Evolutionary conservation across 768 basidiomycete genomes (phyloP).

Genomic region (Cubamyces sp.): DNA sequence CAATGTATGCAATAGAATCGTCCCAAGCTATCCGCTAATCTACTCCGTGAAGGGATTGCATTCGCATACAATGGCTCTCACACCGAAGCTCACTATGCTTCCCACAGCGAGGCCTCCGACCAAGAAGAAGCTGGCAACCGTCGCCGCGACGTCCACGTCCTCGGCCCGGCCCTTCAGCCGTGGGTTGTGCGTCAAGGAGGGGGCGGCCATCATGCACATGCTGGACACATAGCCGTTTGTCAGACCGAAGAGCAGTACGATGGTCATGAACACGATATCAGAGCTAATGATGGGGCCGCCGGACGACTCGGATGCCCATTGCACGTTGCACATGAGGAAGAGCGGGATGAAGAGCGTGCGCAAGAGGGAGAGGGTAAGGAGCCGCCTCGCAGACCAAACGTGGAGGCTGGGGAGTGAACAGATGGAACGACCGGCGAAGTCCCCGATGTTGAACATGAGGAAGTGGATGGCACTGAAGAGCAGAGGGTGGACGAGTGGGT

Average conservation of each 20-base stretch:
- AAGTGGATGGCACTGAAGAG: constrained; percentile 83
- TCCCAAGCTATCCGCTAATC: not conserved
- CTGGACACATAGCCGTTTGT: constrained; percentile 84
- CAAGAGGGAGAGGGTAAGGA: constrained; percentile 64
- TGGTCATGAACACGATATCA: constrained; percentile 73
- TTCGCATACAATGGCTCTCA: constrained; percentile 65
- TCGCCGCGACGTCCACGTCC: constrained; percentile 86
- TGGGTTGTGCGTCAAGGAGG: constrained; percentile 81
- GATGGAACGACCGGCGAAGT: constrained; percentile 68
- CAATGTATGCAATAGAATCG: not conserved
- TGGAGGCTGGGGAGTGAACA: constrained; percentile 68
- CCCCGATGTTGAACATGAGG: constrained; percentile 73
- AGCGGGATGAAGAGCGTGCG: constrained; percentile 85
- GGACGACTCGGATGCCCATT: constrained; percentile 40
- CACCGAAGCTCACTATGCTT: constrained; percentile 81
- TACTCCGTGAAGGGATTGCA: constrained; percentile 69
- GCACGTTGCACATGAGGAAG: constrained; percentile 88
- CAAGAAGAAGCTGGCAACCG: constrained; percentile 76
- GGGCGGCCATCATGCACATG: constrained; percentile 79
- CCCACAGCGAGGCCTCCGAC: constrained; percentile 78
- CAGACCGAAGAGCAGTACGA: constrained; percentile 73
- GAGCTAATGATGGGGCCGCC: constrained; percentile 63
- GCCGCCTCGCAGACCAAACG: constrained; percentile 68
- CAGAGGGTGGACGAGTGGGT: constrained; percentile 71
- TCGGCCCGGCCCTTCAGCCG: constrained; percentile 66